Percentiles rank a stretch among this genome's conserved stretches.
phyloP scores from a whole-genome alignment of 129 eudicot species.

The Flaveria ramosissima region DNA sequence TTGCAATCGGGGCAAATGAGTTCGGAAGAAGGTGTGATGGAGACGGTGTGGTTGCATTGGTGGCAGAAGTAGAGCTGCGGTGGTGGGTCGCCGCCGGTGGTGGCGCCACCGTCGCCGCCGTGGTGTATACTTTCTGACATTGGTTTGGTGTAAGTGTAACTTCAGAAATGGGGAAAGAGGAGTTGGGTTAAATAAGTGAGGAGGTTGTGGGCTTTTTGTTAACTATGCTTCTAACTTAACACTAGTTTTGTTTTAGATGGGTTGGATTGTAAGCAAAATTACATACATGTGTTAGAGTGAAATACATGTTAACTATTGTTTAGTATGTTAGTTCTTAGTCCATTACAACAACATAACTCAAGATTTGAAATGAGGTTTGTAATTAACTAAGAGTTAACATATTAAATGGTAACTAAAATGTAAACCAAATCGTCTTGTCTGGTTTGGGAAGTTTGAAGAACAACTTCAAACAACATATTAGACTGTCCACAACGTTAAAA shows the following conservation, averaged over 20 bases:
- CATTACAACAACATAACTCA: too few species aligned
- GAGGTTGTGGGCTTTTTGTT: neutral
- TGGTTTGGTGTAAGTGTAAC: constrained; percentile 13
- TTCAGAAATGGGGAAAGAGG: neutral
- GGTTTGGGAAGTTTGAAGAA: too few species aligned
- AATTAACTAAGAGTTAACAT: too few species aligned
- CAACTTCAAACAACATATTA: too few species aligned
- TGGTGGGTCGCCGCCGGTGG: constrained; percentile 11
- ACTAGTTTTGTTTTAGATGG: neutral
- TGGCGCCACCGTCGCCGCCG: constrained; percentile 14
- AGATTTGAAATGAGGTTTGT: too few species aligned
- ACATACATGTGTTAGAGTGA: too few species aligned
- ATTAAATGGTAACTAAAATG: too few species aligned
- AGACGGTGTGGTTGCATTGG: constrained; percentile 69
- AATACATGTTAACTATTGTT: too few species aligned
- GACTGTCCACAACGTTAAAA: too few species aligned
- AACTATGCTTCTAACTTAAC: neutral
- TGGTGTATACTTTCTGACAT: constrained; percentile 33
- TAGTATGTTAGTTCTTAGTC: too few species aligned
- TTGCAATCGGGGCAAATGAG: constrained; percentile 72
- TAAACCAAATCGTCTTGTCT: too few species aligned
- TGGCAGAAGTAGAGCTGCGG: constrained; percentile 63
- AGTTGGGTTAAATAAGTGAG: neutral
- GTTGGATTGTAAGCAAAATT: too few species aligned
- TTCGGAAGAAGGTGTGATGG: constrained; percentile 53